Conservation (phyloP, 106 monocot genomes). For the Dendrobium huoshanense region DNA sequence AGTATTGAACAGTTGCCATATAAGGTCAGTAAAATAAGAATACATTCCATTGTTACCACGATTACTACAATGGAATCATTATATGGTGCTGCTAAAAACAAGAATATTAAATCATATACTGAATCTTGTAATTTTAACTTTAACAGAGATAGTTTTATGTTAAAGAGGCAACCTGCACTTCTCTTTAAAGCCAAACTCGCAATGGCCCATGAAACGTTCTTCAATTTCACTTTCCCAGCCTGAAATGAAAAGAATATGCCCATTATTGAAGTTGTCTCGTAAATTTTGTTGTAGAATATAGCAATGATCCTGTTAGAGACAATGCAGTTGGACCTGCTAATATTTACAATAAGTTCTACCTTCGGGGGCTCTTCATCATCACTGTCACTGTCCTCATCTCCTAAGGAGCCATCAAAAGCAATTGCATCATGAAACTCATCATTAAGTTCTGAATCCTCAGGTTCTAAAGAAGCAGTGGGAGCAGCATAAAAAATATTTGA, state of each 20-base stretch:
- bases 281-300: background rate
- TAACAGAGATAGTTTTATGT: background rate
- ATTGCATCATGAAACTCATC: conserved; percentile 97
- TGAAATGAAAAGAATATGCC: conserved; percentile 14
- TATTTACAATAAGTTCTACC: conserved; percentile 17
- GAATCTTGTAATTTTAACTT: background rate
- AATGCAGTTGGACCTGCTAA: background rate
- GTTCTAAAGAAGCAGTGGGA: conserved; percentile 23
- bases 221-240: conserved; percentile 62
- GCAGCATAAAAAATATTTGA: conserved; percentile 23
- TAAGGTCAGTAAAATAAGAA: no score
- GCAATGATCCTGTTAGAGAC: background rate
- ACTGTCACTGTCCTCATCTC: conserved; percentile 85
- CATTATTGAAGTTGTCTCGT: background rate
- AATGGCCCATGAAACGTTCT: conserved; percentile 88
- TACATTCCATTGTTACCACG: background rate
- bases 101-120: background rate
- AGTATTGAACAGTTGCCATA: no score
- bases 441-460: conserved; percentile 54
- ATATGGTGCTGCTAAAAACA: background rate
- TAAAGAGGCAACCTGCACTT: conserved; percentile 55
- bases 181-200: conserved; percentile 62
- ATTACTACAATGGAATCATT: background rate
- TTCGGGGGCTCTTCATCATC: conserved; percentile 42
- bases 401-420: conserved; percentile 42